phyloP scores from a whole-genome alignment of 345 rosid species.

The Adansonia digitata region DNA sequence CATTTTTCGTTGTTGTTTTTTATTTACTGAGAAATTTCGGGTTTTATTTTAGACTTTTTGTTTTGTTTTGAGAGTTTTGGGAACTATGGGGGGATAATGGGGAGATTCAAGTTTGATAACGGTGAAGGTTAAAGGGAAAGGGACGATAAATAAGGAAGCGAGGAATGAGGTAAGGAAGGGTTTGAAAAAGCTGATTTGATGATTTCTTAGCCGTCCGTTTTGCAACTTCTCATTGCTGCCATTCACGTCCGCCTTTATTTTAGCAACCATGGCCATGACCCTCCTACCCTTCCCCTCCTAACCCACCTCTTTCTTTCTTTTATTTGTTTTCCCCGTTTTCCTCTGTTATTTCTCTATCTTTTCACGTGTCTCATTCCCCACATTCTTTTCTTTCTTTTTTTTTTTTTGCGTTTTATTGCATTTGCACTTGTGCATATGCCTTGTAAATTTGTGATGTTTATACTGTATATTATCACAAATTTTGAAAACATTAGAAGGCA shows the following conservation, averaged over 20 bases:
- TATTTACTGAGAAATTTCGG: constrained; percentile 3
- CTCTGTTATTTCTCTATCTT: too few species aligned
- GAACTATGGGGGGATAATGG: background rate
- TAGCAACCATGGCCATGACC: constrained; percentile 14
- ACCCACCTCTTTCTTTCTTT: too few species aligned
- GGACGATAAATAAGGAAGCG: constrained; percentile 16
- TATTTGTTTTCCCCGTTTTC: too few species aligned
- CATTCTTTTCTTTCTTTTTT: background rate
- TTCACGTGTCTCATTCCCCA: constrained; percentile 1
- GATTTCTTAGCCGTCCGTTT: constrained; percentile 25
- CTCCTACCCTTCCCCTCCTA: background rate
- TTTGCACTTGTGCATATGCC: background rate
- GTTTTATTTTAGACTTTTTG: background rate
- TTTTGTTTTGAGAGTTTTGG: constrained; percentile 10
- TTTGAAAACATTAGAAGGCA: background rate
- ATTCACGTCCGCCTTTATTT: constrained; percentile 38
- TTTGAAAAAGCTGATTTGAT: constrained; percentile 23
- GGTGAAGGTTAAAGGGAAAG: background rate
- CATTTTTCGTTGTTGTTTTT: constrained; percentile 30
- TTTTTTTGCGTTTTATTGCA: too few species aligned
- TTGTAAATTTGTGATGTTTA: too few species aligned
- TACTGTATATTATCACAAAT: background rate
- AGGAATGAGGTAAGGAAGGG: constrained; percentile 18
- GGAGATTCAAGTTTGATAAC: background rate
- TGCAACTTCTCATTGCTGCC: constrained; percentile 15